Evolutionary conservation across 257 asterid species (phyloP), one percentile per base, ranked within the genome.

Genomic region (Lycium ferocissimum): DNA sequence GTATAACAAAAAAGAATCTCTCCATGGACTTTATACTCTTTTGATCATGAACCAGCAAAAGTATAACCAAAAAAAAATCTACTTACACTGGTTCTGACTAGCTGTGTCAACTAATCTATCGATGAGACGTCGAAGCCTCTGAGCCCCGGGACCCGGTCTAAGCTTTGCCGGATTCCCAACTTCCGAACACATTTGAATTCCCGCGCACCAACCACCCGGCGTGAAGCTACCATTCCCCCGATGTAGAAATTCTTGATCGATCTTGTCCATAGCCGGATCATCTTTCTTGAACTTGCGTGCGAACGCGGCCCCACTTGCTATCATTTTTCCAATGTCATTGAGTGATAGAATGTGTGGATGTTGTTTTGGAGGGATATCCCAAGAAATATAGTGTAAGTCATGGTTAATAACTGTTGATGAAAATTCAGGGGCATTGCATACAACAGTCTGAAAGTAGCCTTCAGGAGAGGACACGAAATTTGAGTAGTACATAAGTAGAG

Each of bases 381-480:
- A 86, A 67, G 89, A 12, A 18, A 86, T 86, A 26, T 86, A 86
- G 33, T 86, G 89, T 62, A 86, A 83, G 81, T 86, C 89, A 83
- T 84, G 84, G 82, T 86, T 86, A n/a, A 86, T 26, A 66, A 86
- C 85, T 0, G 89, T 86, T 47, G 85, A 72, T 5, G 85, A 54
- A 80, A 86, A 86, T 45, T 86, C 86, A 15, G 89, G 89, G 2
- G 87, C 85, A 47, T 86, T 86, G 38, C 89, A 86, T 17, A 86
- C 53, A 13, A 86, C 89, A 0, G 89, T 86, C 22, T 86, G 89
- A 40, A 86, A 86, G 37, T 86, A 86, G 62, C 89, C 89, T 79
- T 86, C 89, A 0, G 89, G 89, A 33, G 89, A 86, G 43, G 89
- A 86, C 8, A 86, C 83, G 2, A 83, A 86, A 83, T 86, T 86